Conservation (phyloP, 108 stramenopile species). For the Fragilaria crotonensis region DNA sequence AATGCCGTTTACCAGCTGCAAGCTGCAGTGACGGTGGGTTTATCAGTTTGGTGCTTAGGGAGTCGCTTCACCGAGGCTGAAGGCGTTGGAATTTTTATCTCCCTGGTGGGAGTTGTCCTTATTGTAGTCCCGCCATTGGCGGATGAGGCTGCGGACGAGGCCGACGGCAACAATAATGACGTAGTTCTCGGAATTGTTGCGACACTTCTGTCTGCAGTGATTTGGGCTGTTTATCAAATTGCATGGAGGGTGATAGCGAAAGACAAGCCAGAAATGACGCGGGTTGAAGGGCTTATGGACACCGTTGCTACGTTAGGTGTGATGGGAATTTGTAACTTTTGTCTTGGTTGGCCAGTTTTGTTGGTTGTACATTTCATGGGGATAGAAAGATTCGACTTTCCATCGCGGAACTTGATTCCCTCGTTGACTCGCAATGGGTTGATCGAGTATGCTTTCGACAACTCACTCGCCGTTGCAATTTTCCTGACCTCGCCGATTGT, state of each 20-base stretch:
- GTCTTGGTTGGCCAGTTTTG: constrained; percentile 15
- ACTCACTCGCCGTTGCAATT: constrained; percentile 21
- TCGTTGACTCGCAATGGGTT: constrained; percentile 13
- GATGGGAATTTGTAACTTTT: constrained; percentile 22
- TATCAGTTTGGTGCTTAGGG: constrained; percentile 9
- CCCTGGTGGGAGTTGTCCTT: constrained; percentile 10
- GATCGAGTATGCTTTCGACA: constrained; percentile 27
- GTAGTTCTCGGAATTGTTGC: constrained; percentile 5
- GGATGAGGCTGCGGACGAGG: not conserved
- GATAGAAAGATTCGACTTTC: constrained; percentile 5
- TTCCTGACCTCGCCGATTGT: constrained; percentile 19
- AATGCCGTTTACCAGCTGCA: constrained; percentile 28
- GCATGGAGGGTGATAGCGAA: constrained; percentile 8
- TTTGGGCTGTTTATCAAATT: constrained; percentile 19
- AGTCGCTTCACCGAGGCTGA: constrained; percentile 7
- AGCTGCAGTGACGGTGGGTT: constrained; percentile 7
- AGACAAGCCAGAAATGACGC: not conserved
- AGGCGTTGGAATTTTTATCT: constrained; percentile 9
- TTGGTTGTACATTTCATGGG: constrained; percentile 10
- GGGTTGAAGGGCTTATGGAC: constrained; percentile 12
- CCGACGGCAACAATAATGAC: not conserved
- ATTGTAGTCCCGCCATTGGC: constrained; percentile 21
- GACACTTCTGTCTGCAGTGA: constrained; percentile 12
- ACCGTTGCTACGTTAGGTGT: constrained; percentile 19
- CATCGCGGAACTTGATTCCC: not conserved